phyloP scores from a whole-genome alignment of 768 basidiomycete genomes.

The Agrocybe pediades region DNA sequence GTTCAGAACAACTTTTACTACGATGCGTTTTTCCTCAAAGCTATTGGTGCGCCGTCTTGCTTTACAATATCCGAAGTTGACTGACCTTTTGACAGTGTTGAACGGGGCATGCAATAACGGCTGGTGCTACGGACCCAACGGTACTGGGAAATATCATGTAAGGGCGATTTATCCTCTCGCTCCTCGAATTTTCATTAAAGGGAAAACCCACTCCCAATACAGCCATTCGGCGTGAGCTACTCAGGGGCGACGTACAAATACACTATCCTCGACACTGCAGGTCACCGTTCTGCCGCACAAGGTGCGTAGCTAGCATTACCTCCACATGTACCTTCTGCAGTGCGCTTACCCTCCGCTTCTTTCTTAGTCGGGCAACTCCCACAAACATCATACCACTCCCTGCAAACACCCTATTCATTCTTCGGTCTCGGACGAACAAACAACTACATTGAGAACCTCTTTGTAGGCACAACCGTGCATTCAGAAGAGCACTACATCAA shows the following conservation, averaged over 20 bases:
- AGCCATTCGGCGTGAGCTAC: conserved; percentile 95
- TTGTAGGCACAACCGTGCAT: conserved; percentile 89
- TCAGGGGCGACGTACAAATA: conserved; percentile 97
- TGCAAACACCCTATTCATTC: conserved; percentile 92
- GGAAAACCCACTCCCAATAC: conserved; percentile 4
- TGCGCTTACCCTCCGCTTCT: conserved; percentile 3
- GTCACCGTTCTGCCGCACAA: conserved; percentile 87
- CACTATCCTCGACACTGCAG: conserved; percentile 90
- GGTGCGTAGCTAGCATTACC: conserved; percentile 46
- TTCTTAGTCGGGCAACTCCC: conserved; percentile 84
- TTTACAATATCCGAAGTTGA: neutral
- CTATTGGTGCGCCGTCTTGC: conserved; percentile 65
- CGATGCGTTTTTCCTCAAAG: conserved; percentile 98
- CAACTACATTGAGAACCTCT: conserved; percentile 99
- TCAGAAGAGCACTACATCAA: conserved; percentile 75
- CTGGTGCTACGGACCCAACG: conserved; percentile 66
- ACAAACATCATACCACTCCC: conserved; percentile 88
- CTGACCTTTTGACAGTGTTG: conserved; percentile 53
- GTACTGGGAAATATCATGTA: conserved; percentile 73
- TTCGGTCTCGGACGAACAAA: conserved; percentile 97
- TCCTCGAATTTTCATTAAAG: neutral
- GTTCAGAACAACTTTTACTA: conserved; percentile 98
- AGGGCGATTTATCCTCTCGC: conserved; percentile 22
- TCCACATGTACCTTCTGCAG: neutral
- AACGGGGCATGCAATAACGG: conserved; percentile 92